Base-by-base conservation (phyloP, 805 yeast species). In the Wickerhamomyces pijperi region DNA sequence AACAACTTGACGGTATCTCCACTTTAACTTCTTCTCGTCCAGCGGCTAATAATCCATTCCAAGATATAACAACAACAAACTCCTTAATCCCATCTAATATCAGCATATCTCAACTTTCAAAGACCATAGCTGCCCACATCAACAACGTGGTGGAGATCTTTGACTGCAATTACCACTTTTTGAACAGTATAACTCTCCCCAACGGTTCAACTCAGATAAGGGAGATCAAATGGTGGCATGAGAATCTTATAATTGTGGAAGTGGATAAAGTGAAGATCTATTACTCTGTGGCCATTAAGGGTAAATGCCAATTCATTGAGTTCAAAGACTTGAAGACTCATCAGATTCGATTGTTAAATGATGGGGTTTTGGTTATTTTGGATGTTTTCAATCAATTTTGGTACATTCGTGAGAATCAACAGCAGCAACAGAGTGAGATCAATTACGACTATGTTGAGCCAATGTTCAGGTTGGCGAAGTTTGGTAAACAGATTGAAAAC, bases 1-100 rank as follows among this genome's bases (percentile, higher is more conserved):
- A 21, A 7, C 23, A 21, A 21, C 42, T 15, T 12, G 35, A 13
- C 42, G 44, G 44, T 36, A 33, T 21, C 9, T 21, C 23, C 23
- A 21, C 23, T 7, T 7, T 9, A 21, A 21, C 23, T n/a, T n/a
- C n/a, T n/a, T n/a, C n/a, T n/a, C n/a, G n/a, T n/a, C n/a, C n/a
- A n/a, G n/a, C n/a, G n/a, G n/a, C n/a, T n/a, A 21, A 21, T 9
- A 21, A 21, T 9, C 23, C 6, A 21, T 25, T 25, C 29, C 29
- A 25, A 25, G 29, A 25, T 21, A 25, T 12, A 21, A 9, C 29
- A 8, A 9, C 29, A 8, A 13, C 29, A 8, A 25, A 11, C 25
- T 25, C 29, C 14, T 11, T 4, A 8, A 14, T 25, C 7, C 13
- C 29, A 25, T 13, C 29, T 14, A 8, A 11, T 25, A 8, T 25